A percentile compares a stretch with the other conserved stretches of the same genome.
These are phyloP conservation scores for Aureobasidium sp. DNA, from an alignment of 2,329 filamentous ascomycete genomes.

Conservation along the genomic window DNA sequence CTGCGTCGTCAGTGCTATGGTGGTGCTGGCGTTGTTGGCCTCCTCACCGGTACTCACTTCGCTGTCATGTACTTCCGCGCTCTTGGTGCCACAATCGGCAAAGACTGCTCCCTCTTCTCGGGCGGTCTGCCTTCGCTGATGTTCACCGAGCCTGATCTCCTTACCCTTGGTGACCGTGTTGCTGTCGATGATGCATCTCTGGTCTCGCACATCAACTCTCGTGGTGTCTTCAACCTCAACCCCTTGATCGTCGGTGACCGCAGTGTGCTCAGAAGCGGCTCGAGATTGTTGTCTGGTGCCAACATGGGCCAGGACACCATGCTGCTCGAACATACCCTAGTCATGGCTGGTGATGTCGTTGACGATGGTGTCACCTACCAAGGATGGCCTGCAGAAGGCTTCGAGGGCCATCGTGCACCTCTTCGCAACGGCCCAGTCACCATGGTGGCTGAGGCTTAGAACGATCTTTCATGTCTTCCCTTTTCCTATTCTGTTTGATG, in stretches of 20 bases:
- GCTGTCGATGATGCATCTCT: slow-evolving; percentile 50
- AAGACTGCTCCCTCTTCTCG: slow-evolving; percentile 49
- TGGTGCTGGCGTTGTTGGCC: slow-evolving; percentile 44
- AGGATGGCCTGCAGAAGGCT: slow-evolving; percentile 48
- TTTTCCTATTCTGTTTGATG: background rate
- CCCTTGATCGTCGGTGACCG: slow-evolving; percentile 44
- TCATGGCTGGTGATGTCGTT: slow-evolving; percentile 51
- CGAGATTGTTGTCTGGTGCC: slow-evolving; percentile 47
- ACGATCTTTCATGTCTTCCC: background rate
- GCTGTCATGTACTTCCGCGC: slow-evolving; percentile 48
- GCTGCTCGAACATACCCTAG: slow-evolving; percentile 51
- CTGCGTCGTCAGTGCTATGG: slow-evolving; percentile 46
- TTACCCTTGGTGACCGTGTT: slow-evolving; percentile 48
- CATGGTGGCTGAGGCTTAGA: background rate
- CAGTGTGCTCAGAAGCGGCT: slow-evolving; percentile 47
- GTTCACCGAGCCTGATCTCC: slow-evolving; percentile 52
- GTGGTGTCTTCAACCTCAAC: slow-evolving; percentile 52
- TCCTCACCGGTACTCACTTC: slow-evolving; percentile 49
- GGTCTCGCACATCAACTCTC: slow-evolving; percentile 50
- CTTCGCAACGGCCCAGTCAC: slow-evolving; percentile 7
- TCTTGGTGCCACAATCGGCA: slow-evolving; percentile 48
- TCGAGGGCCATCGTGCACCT: slow-evolving; percentile 17
- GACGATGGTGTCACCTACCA: slow-evolving; percentile 46
- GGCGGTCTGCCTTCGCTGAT: slow-evolving; percentile 46
- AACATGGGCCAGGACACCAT: slow-evolving; percentile 47